phyloP scores from a whole-genome alignment of 225 moss, liverwort and hornwort genomes.

The Takakia lepidozioides region DNA sequence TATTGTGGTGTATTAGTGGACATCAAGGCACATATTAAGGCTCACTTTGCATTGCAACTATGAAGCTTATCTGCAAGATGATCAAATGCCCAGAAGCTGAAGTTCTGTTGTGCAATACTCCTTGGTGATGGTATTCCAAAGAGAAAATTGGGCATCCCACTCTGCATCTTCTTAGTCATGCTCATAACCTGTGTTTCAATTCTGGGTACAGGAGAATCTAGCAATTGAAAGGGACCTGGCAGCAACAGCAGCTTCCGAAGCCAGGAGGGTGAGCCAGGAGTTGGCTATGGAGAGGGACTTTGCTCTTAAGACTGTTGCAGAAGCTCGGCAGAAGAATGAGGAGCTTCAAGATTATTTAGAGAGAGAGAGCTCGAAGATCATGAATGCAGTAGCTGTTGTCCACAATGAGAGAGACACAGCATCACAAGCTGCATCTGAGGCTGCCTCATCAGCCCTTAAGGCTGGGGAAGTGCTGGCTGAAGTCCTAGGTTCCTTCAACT shows the following conservation, averaged over 20 bases:
- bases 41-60: no score
- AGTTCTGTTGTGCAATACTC: no score
- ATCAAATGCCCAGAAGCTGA: no score
- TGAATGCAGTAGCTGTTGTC: conserved; percentile 17
- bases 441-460: conserved; percentile 37
- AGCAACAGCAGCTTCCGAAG: conserved; percentile 15
- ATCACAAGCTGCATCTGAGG: conserved; percentile 49
- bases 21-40: no score
- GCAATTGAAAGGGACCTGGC: conserved; percentile 42
- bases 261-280: conserved; percentile 12
- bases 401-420: conserved; percentile 41
- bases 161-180: no score
- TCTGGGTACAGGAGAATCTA: conserved; percentile 38
- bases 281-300: conserved; percentile 13
- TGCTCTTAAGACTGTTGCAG: conserved; percentile 15
- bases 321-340: conserved; percentile 13
- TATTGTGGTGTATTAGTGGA: no score
- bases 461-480: conserved; percentile 36
- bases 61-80: no score
- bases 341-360: conserved; percentile 55
- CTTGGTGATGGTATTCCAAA: no score
- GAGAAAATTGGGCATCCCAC: no score
- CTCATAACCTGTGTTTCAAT: no score
- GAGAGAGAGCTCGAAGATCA: conserved; percentile 32
- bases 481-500: conserved; percentile 37